Percentiles rank a stretch among this genome's conserved stretches.
These are phyloP conservation scores for Coelastrella sp. DNA, from an alignment of 139 green algal species.

Conservation along the genomic window DNA sequence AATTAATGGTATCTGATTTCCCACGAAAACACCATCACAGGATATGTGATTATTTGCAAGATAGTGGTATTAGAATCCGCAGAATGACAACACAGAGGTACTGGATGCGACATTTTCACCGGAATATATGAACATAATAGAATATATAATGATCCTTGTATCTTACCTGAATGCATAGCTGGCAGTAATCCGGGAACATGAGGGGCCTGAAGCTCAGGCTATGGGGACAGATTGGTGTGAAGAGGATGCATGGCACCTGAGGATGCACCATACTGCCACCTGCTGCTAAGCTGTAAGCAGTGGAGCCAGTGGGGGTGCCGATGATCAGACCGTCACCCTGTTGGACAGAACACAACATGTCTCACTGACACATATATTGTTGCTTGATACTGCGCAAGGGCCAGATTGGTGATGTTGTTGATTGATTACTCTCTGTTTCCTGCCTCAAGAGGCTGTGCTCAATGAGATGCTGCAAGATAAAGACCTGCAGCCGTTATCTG, in stretches of 20 bases:
- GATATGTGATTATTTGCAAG: too few relatives aligned
- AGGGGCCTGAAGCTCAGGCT: conserved; percentile 97
- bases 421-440: neutral
- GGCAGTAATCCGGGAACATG: conserved; percentile 95
- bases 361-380: too few relatives aligned
- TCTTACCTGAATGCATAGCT: conserved; percentile 78
- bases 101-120: too few relatives aligned
- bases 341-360: too few relatives aligned
- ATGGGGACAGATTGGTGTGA: conserved; percentile 97
- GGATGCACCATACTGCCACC: conserved; percentile 87
- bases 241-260: conserved; percentile 87
- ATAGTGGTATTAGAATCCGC: too few relatives aligned
- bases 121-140: neutral
- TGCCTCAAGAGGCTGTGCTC: too few relatives aligned
- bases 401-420: neutral
- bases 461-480: too few relatives aligned
- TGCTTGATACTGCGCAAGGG: too few relatives aligned
- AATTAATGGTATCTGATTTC: too few relatives aligned
- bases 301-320: conserved; percentile 91
- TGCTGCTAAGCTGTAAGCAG: conserved; percentile 92
- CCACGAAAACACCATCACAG: too few relatives aligned
- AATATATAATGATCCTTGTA: neutral
- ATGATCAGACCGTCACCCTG: conserved; percentile 93
- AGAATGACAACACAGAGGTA: too few relatives aligned
- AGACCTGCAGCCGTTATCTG: too few relatives aligned